phyloP scores from a whole-genome alignment of 371 early-diverging fungal species.

The Mucor piriformis region DNA sequence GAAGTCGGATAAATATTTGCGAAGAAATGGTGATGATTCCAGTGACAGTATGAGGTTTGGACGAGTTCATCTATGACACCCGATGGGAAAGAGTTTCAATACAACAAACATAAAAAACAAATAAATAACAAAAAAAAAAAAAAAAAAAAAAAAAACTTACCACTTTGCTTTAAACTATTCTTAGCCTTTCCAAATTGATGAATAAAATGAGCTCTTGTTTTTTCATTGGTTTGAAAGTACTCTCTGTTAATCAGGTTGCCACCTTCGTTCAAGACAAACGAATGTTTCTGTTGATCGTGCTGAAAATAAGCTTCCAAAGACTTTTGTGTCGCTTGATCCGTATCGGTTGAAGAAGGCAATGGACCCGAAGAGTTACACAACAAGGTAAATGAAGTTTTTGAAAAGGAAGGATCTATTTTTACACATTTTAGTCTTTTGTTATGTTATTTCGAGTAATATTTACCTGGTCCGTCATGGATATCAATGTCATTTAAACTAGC shows the following conservation, averaged over 20 bases:
- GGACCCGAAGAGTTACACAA: slow-evolving; percentile 12
- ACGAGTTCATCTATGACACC: slow-evolving; percentile 18
- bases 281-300: slow-evolving; percentile 15
- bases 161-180: slow-evolving; percentile 13
- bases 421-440: not conserved
- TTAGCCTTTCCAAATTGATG: slow-evolving; percentile 26
- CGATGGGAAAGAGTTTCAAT: too few relatives aligned
- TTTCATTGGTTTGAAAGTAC: slow-evolving; percentile 15
- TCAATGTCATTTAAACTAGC: slow-evolving; percentile 23
- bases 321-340: slow-evolving; percentile 23
- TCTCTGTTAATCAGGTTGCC: slow-evolving; percentile 18
- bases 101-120: not conserved
- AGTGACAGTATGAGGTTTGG: slow-evolving; percentile 16
- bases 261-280: slow-evolving; percentile 1
- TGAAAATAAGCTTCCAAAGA: slow-evolving; percentile 28
- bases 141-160: not conserved
- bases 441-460: not conserved
- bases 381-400: slow-evolving; percentile 10
- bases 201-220: slow-evolving; percentile 9
- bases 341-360: slow-evolving; percentile 10
- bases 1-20: slow-evolving; percentile 20
- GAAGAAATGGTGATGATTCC: slow-evolving; percentile 27
- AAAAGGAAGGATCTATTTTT: not conserved
- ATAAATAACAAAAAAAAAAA: not conserved
- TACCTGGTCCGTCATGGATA: slow-evolving; percentile 22